Evolutionary conservation across 1,284 basidiomycete genomes (phyloP).

Genomic region (Peniophora sp.): DNA sequence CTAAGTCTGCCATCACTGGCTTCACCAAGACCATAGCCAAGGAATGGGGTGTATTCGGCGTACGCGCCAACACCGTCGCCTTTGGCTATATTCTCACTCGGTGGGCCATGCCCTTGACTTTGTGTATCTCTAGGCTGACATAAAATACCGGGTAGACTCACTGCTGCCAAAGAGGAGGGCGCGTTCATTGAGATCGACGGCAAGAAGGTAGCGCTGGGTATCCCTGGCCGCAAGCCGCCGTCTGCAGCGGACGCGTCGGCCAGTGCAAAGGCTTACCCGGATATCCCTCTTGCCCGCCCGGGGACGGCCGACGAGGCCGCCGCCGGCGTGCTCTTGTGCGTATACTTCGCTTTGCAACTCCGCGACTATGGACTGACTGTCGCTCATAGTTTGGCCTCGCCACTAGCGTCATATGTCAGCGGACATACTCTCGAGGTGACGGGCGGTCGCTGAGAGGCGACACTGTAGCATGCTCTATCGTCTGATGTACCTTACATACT

Average conservation of each 20-base stretch:
- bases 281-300: constrained; percentile 71
- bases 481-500: too few species aligned
- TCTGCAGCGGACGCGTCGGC: constrained; percentile 20
- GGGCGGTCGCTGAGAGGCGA: constrained; percentile 38
- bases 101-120: constrained; percentile 26
- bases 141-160: constrained; percentile 13
- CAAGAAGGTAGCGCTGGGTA: constrained; percentile 77
- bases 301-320: constrained; percentile 75
- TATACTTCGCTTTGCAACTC: constrained; percentile 12
- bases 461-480: too few species aligned
- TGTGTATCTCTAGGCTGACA: not conserved
- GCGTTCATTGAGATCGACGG: constrained; percentile 74
- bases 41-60: constrained; percentile 81
- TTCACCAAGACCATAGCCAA: constrained; percentile 82
- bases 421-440: constrained; percentile 81
- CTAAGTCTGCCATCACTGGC: constrained; percentile 71
- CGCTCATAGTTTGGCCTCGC: constrained; percentile 54
- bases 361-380: not conserved
- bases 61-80: constrained; percentile 76
- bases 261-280: constrained; percentile 33
- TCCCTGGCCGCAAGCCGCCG: constrained; percentile 47
- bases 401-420: constrained; percentile 71
- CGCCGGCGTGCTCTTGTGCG: constrained; percentile 63
- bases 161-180: constrained; percentile 65
- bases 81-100: constrained; percentile 72